Evolutionary conservation across 2,329 filamentous ascomycete species (phyloP).

Genomic region (Colletotrichum endophyticum): DNA sequence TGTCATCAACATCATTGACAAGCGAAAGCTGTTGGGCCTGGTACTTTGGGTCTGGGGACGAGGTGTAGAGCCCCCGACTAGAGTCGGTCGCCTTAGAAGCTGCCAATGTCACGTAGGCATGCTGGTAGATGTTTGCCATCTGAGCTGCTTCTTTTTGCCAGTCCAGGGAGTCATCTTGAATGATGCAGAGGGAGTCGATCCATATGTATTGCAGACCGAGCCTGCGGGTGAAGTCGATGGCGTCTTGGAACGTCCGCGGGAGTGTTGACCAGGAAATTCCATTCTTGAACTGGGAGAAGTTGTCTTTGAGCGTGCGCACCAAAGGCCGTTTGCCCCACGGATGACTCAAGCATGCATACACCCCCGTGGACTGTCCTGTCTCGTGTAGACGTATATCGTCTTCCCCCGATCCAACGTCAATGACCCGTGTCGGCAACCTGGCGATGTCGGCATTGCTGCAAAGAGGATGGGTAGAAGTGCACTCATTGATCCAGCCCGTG

Average conservation of each 20-base stretch:
- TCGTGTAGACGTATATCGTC: not conserved
- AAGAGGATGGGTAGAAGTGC: not conserved
- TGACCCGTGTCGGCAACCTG: not conserved
- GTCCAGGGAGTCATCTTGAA: conserved; percentile 22
- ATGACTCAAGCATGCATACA: not conserved
- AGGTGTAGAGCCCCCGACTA: not conserved
- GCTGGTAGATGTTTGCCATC: conserved; percentile 21
- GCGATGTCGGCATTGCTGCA: not conserved
- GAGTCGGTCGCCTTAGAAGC: not conserved
- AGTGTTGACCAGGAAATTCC: not conserved
- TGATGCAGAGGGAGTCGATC: conserved; percentile 28
- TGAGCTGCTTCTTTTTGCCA: conserved; percentile 15
- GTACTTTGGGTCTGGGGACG: not conserved
- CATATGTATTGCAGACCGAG: conserved; percentile 23
- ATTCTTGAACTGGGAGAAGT: not conserved
- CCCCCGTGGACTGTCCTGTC: not conserved
- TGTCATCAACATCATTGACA: not conserved
- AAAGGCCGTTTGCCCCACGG: not conserved
- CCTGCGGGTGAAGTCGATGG: conserved; percentile 13
- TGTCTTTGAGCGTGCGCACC: not conserved
- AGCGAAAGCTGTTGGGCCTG: not conserved
- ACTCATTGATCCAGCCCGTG: not conserved
- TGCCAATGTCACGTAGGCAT: conserved; percentile 7
- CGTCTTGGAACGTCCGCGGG: conserved; percentile 21
- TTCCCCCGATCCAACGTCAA: not conserved